A percentile compares a stretch with the other conserved stretches of the same genome.
These are phyloP conservation scores for Camellia sinensis DNA, from an alignment of 148 eudicot genomes.

Conservation along the genomic window DNA sequence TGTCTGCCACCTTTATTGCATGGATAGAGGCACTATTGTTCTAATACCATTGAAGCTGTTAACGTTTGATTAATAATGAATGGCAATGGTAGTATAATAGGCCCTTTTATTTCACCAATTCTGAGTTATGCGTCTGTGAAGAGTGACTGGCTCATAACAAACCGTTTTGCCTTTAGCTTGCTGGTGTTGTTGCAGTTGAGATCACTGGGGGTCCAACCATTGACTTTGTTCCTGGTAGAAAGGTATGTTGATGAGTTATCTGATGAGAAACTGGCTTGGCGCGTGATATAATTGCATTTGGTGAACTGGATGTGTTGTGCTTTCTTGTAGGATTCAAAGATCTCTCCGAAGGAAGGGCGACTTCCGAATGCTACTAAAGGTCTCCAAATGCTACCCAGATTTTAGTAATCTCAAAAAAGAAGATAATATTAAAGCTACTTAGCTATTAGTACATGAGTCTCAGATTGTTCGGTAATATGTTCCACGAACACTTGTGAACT, in stretches of 20 bases:
- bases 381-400: slow-evolving; percentile 22
- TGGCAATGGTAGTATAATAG: background rate
- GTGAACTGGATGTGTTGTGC: slow-evolving; percentile 30
- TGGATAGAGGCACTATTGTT: background rate
- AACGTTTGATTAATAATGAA: background rate
- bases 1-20: too few relatives aligned
- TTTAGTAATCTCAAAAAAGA: slow-evolving; percentile 25
- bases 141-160: slow-evolving; percentile 20
- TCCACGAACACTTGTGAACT: slow-evolving; percentile 33
- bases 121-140: background rate
- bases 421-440: background rate
- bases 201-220: slow-evolving; percentile 89
- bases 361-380: slow-evolving; percentile 96
- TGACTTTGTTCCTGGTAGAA: slow-evolving; percentile 88
- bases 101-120: background rate
- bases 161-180: slow-evolving; percentile 56
- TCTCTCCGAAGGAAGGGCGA: slow-evolving; percentile 83
- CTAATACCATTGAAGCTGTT: background rate
- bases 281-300: slow-evolving; percentile 18
- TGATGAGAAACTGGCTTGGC: slow-evolving; percentile 7
- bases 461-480: slow-evolving; percentile 63
- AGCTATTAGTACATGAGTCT: slow-evolving; percentile 35
- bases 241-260: slow-evolving; percentile 41
- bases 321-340: slow-evolving; percentile 66
- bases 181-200: slow-evolving; percentile 97